These are phyloP conservation scores for Pythium utonaiense DNA, from an alignment of 352 stramenopile species.

Conservation along the genomic window DNA sequence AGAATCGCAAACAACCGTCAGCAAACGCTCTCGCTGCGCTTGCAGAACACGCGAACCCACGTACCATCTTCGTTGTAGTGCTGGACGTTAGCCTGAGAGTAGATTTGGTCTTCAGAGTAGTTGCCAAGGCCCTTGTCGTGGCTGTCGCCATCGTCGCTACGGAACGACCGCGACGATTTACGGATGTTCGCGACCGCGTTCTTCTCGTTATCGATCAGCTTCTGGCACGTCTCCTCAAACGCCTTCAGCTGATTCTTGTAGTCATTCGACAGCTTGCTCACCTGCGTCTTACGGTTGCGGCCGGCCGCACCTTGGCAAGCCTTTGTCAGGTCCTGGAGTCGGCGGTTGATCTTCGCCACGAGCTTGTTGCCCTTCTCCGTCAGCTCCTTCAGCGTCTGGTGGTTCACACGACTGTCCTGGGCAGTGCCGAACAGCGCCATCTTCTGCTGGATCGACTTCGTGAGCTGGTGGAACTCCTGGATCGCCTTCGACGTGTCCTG, in stretches of 20 bases:
- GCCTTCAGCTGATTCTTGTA: constrained; percentile 34
- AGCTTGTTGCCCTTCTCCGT: constrained; percentile 36
- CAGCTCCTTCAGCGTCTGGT: constrained; percentile 39
- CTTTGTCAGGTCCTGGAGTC: constrained; percentile 29
- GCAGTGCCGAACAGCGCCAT: constrained; percentile 33
- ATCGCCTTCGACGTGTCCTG: constrained; percentile 33
- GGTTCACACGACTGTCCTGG: constrained; percentile 35
- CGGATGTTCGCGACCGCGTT: constrained; percentile 31
- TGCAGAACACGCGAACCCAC: not conserved
- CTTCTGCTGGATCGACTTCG: constrained; percentile 33
- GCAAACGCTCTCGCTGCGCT: too few relatives aligned
- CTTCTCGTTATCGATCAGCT: constrained; percentile 31
- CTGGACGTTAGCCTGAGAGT: constrained; percentile 33
- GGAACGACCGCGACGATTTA: constrained; percentile 31
- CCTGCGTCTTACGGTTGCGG: constrained; percentile 25
- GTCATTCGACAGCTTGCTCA: constrained; percentile 34
- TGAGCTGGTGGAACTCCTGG: constrained; percentile 30
- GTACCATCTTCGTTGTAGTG: constrained; percentile 43
- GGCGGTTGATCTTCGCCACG: constrained; percentile 27
- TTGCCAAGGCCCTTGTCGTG: constrained; percentile 17
- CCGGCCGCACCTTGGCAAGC: constrained; percentile 21
- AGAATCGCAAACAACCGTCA: not conserved
- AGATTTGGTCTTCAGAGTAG: constrained; percentile 42
- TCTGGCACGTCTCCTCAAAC: constrained; percentile 33
- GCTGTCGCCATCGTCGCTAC: constrained; percentile 17